Conservation (phyloP, 805 yeast genomes). For the Metschnikowia kofuensis region DNA sequence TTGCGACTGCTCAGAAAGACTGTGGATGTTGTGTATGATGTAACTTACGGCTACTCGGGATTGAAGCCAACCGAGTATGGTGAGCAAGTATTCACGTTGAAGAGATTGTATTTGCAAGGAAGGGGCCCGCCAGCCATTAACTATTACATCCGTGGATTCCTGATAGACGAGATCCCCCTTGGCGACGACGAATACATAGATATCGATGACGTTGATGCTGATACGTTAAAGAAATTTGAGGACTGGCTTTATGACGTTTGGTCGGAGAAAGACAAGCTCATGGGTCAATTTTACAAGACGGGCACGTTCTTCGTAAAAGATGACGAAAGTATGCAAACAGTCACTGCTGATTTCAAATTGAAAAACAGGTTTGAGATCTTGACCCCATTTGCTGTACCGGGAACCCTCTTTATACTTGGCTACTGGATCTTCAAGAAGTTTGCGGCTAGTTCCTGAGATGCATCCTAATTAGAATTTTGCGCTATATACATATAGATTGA, state of each 20-base stretch:
- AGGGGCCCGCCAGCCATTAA: slow-evolving; percentile 65
- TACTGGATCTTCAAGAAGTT: slow-evolving; percentile 3
- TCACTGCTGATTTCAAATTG: slow-evolving; percentile 16
- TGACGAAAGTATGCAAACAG: slow-evolving; percentile 12
- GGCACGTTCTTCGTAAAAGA: slow-evolving; percentile 51
- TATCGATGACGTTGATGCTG: slow-evolving; percentile 42
- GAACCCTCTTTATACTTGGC: not conserved
- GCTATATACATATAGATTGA: not conserved
- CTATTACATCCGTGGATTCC: slow-evolving; percentile 60
- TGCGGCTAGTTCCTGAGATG: not conserved
- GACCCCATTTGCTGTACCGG: slow-evolving; percentile 13
- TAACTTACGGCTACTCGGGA: slow-evolving; percentile 81
- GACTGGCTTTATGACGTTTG: slow-evolving; percentile 74
- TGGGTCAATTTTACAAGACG: slow-evolving; percentile 57
- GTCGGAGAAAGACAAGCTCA: slow-evolving; percentile 70
- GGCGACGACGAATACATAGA: slow-evolving; percentile 36
- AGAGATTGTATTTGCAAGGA: slow-evolving; percentile 63
- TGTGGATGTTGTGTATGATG: slow-evolving; percentile 66
- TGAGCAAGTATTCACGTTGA: slow-evolving; percentile 70
- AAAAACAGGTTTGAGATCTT: slow-evolving; percentile 11
- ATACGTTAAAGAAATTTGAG: slow-evolving; percentile 52
- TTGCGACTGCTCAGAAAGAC: slow-evolving; percentile 54
- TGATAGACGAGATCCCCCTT: slow-evolving; percentile 63
- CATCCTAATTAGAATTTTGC: not conserved
- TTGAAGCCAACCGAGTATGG: slow-evolving; percentile 63